Percentiles rank a stretch among this genome's conserved stretches.
phyloP scores from a whole-genome alignment of 768 basidiomycete genomes.

The Pisolithus orientalis region DNA sequence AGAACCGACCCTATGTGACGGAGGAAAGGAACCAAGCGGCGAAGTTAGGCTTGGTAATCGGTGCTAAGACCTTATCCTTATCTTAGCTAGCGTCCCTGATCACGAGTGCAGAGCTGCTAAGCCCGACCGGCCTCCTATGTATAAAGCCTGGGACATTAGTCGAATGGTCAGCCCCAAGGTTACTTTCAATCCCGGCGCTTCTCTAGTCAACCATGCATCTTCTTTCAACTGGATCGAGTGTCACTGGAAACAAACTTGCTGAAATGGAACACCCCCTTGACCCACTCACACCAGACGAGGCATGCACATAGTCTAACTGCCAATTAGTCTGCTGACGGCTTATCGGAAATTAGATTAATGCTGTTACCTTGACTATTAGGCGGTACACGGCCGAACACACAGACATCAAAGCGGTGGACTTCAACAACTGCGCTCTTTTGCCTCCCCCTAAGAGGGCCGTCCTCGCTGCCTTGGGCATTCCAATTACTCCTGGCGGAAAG shows the following conservation, averaged over 20 bases:
- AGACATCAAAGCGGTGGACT: constrained; percentile 59
- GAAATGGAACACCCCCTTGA: constrained; percentile 54
- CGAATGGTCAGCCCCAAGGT: constrained; percentile 14
- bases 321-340: constrained; percentile 1
- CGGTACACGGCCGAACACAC: constrained; percentile 53
- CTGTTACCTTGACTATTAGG: constrained; percentile 52
- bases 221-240: constrained; percentile 19
- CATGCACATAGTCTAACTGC: constrained; percentile 21
- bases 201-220: constrained; percentile 14
- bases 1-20: too few species aligned
- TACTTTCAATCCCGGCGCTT: background rate
- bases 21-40: too few species aligned
- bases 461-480: constrained; percentile 72
- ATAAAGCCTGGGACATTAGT: background rate
- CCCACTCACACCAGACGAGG: constrained; percentile 61
- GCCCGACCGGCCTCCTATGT: background rate
- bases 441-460: constrained; percentile 73
- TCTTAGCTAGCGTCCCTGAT: too few species aligned
- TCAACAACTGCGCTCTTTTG: constrained; percentile 60
- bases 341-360: constrained; percentile 45
- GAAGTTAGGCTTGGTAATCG: too few species aligned
- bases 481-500: constrained; percentile 51
- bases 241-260: constrained; percentile 8
- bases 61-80: too few species aligned
- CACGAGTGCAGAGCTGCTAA: background rate